Conservation (phyloP, 371 early-diverging fungal genomes). For the Mortierella sp. region DNA sequence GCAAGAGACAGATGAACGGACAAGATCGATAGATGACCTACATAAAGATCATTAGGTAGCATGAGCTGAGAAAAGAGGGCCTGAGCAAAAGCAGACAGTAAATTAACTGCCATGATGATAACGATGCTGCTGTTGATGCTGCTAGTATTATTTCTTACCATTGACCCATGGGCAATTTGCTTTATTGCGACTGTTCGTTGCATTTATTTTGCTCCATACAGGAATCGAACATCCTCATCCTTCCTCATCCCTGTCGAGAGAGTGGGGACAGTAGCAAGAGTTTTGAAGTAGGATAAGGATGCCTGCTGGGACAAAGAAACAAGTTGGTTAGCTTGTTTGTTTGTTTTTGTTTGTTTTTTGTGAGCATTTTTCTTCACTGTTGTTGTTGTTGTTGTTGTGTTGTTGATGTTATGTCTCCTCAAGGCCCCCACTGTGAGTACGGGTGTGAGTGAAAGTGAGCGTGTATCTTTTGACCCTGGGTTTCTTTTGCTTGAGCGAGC, state of each 20-base stretch:
- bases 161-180: neutral
- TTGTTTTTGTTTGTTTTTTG: neutral
- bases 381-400: neutral
- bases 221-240: no score
- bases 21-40: neutral
- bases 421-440: neutral
- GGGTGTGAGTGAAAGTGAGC: neutral
- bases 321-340: neutral
- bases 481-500: neutral
- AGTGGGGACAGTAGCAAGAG: no score
- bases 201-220: neutral
- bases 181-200: no score
- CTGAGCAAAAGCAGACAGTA: neutral
- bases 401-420: neutral
- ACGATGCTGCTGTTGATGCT: neutral
- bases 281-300: no score
- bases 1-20: neutral
- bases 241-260: no score
- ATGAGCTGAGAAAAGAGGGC: neutral
- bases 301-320: no score
- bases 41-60: neutral
- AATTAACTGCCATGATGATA: neutral
- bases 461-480: neutral
- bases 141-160: neutral
- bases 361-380: neutral